These are phyloP conservation scores for Tinospora cordifolia DNA, from an alignment of 164 flowering plant species.

Conservation along the genomic window DNA sequence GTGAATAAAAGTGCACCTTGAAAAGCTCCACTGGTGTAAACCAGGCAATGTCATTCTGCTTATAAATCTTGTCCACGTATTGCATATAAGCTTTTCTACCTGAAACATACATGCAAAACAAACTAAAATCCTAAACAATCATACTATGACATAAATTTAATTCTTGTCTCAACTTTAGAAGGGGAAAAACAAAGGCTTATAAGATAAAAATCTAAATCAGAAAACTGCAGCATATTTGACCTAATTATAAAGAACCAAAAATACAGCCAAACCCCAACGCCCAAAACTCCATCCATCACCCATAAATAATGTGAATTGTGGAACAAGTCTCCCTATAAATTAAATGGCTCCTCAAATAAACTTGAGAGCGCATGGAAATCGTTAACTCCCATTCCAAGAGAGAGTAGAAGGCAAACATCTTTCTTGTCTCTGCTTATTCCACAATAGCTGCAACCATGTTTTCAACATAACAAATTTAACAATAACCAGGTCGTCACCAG, in stretches of 20 bases:
- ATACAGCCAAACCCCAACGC: not conserved
- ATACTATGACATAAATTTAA: conserved; percentile 1
- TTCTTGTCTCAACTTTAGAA: not conserved
- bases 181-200: not conserved
- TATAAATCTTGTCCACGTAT: conserved; percentile 63
- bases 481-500: too few species aligned
- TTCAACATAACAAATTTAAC: too few species aligned
- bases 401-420: not conserved
- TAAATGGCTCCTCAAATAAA: not conserved
- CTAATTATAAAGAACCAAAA: too few species aligned
- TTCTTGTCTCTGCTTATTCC: too few species aligned
- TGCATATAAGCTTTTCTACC: conserved; percentile 76
- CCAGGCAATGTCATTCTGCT: conserved; percentile 75
- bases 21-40: conserved; percentile 97
- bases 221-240: not conserved
- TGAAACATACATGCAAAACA: conserved; percentile 19
- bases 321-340: not conserved
- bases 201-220: not conserved
- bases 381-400: not conserved
- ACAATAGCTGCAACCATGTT: too few species aligned
- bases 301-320: not conserved
- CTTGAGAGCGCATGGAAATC: not conserved
- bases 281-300: not conserved
- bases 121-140: conserved; percentile 5
- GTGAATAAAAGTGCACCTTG: conserved; percentile 41